Evolutionary conservation across 2,329 filamentous ascomycete species (phyloP).

Genomic region (Fusarium protoensiforme): DNA sequence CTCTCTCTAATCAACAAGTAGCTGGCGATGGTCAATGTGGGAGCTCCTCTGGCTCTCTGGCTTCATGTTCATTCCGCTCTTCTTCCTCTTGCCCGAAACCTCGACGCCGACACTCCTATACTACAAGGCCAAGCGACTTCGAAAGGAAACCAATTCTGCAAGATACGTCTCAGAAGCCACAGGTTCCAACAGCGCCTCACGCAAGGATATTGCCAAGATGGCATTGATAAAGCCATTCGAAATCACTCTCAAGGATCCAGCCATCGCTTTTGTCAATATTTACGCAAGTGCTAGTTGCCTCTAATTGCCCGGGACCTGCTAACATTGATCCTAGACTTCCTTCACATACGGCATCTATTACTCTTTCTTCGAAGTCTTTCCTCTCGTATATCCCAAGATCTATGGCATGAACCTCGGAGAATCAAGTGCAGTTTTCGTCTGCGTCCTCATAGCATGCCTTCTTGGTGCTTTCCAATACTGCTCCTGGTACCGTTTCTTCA

Average conservation of each 20-base stretch:
- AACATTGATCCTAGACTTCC: background rate
- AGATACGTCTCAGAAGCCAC: background rate
- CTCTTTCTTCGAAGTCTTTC: background rate
- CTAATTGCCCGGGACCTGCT: background rate
- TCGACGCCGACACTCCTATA: background rate
- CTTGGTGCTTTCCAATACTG: background rate
- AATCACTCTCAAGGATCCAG: background rate
- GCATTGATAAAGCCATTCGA: background rate
- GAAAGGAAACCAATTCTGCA: background rate
- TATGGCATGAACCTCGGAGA: background rate
- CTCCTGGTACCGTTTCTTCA: background rate
- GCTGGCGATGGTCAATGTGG: background rate
- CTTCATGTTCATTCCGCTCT: background rate
- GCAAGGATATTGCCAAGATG: background rate
- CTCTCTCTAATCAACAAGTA: background rate
- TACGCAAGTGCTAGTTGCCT: background rate
- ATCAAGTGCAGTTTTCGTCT: background rate
- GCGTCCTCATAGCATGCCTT: background rate
- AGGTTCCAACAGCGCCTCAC: fast-evolving
- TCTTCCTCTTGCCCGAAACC: background rate
- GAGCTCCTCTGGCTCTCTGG: background rate
- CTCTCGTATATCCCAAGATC: background rate
- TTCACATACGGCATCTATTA: background rate
- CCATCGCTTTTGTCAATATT: background rate
- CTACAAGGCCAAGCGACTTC: background rate